These are phyloP conservation scores for Boletus sp. DNA, from an alignment of 1,284 basidiomycete species.

Conservation along the genomic window DNA sequence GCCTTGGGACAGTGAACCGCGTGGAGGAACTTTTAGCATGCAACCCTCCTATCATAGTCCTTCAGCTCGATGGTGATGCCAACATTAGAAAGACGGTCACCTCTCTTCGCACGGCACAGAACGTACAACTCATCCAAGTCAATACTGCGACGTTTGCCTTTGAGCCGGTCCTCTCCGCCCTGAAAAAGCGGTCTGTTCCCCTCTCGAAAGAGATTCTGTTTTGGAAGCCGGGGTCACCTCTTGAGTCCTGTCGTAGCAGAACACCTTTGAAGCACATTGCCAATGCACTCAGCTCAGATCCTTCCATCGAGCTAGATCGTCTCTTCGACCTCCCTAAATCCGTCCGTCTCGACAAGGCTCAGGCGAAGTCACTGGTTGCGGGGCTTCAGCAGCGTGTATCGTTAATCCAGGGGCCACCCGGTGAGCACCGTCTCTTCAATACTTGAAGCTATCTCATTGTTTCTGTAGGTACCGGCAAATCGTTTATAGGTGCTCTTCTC, in stretches of 20 bases:
- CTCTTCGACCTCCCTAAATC: constrained; percentile 35
- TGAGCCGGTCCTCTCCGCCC: constrained; percentile 51
- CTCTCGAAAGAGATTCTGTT: constrained; percentile 47
- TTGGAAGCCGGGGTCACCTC: constrained; percentile 37
- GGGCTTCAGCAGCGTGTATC: constrained; percentile 51
- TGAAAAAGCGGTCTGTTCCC: constrained; percentile 39
- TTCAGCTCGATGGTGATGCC: constrained; percentile 46
- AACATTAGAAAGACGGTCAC: constrained; percentile 37
- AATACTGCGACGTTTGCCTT: constrained; percentile 56
- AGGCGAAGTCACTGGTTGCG: constrained; percentile 45
- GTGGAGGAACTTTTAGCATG: constrained; percentile 48
- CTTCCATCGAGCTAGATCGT: constrained; percentile 35
- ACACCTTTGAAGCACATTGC: constrained; percentile 35
- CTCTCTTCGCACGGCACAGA: constrained; percentile 33
- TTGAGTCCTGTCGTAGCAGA: not conserved
- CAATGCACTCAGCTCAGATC: constrained; percentile 29
- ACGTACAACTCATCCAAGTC: constrained; percentile 48
- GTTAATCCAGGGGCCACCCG: constrained; percentile 64
- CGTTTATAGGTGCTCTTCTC: constrained; percentile 59
- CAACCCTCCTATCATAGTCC: constrained; percentile 45
- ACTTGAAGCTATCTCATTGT: not conserved
- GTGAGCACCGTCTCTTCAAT: constrained; percentile 31
- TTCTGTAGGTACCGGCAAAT: constrained; percentile 59
- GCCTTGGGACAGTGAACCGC: constrained; percentile 51
- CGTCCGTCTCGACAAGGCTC: constrained; percentile 48